Conservation (phyloP, 2,329 filamentous ascomycete genomes). For the Cladosporium halotolerans region DNA sequence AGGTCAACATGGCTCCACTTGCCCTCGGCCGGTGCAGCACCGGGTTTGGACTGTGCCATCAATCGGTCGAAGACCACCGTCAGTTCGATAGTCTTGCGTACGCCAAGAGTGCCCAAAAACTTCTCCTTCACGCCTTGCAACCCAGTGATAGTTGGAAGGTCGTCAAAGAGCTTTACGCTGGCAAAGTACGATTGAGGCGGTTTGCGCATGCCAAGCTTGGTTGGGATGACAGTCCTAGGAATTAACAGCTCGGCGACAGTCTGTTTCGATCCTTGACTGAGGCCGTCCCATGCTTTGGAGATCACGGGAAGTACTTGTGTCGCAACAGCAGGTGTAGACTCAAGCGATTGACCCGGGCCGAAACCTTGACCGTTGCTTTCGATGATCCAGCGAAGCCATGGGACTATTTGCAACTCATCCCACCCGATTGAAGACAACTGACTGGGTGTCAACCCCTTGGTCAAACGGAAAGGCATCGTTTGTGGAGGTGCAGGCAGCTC, state of each 20-base stretch:
- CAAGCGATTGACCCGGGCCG: slow-evolving; percentile 61
- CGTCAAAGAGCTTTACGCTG: slow-evolving; percentile 90
- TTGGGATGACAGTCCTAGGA: slow-evolving; percentile 72
- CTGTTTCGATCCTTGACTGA: slow-evolving; percentile 60
- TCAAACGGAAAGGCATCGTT: slow-evolving; percentile 81
- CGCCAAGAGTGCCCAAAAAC: slow-evolving; percentile 73
- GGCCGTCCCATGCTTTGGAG: slow-evolving; percentile 85
- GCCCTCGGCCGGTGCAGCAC: slow-evolving; percentile 42
- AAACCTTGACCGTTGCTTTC: slow-evolving; percentile 57
- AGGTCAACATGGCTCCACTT: slow-evolving; percentile 91
- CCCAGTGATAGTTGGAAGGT: slow-evolving; percentile 73
- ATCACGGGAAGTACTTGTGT: slow-evolving; percentile 69
- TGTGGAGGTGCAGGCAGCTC: slow-evolving; percentile 72
- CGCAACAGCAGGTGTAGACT: slow-evolving; percentile 66
- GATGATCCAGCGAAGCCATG: slow-evolving; percentile 80
- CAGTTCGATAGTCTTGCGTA: slow-evolving; percentile 90
- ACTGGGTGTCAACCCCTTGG: slow-evolving; percentile 57
- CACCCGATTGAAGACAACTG: slow-evolving; percentile 80
- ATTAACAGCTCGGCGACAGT: slow-evolving; percentile 60
- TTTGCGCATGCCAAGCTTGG: slow-evolving; percentile 80
- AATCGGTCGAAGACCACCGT: slow-evolving; percentile 88
- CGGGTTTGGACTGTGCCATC: slow-evolving; percentile 53
- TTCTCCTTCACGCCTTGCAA: slow-evolving; percentile 84
- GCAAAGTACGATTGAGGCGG: slow-evolving; percentile 86
- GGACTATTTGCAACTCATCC: slow-evolving; percentile 74